Evolutionary conservation across 768 basidiomycete genomes (phyloP), one percentile per base, ranked within the genome.

Genomic region (Leccinum broughii): DNA sequence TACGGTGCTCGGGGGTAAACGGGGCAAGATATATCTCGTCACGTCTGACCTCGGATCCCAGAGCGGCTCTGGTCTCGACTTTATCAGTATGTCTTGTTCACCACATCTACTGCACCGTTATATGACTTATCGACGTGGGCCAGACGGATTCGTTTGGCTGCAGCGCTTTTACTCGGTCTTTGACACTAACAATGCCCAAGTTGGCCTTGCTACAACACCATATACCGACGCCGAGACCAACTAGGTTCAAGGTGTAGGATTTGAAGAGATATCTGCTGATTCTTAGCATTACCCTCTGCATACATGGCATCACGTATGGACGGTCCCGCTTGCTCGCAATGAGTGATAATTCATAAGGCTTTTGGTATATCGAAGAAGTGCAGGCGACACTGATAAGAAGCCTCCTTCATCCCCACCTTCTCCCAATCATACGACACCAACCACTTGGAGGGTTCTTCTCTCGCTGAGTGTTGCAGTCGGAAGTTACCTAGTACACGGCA

Each of bases 131-230:
- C 61, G 55, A 64, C 46, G 28, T 15, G 14, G 13, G 35, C 50
- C 65, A 83, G 84, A 84, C 59, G 84, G 85, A 3, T 85, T 83
- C 57, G 78, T 68, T 7, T 86, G 82, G 78, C 68, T 86, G 61
- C 83, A 87, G 65, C 81, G 85, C 17, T 87, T 83, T 79, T 86
- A 88, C 70, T 80, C 77, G 30, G 81, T 81, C 6, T 83, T 71
- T 54, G 83, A 85, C 61, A 78, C 78, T 2, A n/a, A 11, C 17
- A 73, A 66, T 17, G 9, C 51, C 20, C 61, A 37, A 53, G 64
- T 73, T 22, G 71, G 72, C 20, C 15, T 73, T 28, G 68, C 72
- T 7, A 73, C 62, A 17, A 75, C 73, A 0, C 15, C 58, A 11
- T 82, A 76, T 70, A 87, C 87, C 1, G 61, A 64, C 15, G 77